Base-by-base conservation (phyloP, 2,329 filamentous ascomycete genomes). In the Lasiodiplodia theobromae region DNA sequence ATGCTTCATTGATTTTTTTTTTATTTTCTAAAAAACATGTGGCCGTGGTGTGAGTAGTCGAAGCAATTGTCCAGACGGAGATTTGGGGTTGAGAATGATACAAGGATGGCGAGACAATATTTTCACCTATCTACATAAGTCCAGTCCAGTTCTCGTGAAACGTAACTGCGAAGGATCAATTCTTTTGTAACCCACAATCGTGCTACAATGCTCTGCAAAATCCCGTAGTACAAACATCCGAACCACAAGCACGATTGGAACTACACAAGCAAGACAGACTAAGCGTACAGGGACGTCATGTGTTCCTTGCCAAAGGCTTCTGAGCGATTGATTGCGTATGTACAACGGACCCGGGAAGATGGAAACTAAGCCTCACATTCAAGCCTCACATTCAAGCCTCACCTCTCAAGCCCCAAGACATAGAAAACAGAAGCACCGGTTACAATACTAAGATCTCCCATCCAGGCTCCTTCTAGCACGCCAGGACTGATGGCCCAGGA, bases 401-500 rank as follows among this genome's bases (percentile, higher is more conserved):
- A 18, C 44, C 10, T 47, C 44, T 8, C 44, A 18, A 21, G 18
- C 44, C 4, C 3, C 4, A 2, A 4, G 18, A n/a, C 40, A 18
- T 47, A 16, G 16, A 10, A 47, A 47, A 16, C 40, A 47, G 21
- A 40, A 28, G 11, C 21, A 38, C 34, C 16, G 12, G 18, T 7
- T 7, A 21, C 31, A 37, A 23, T 21, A 11, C 18, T n/a, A 6
- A 37, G 34, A 12, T 2, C n/a, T 25, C 10, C 3, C n/a, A 21
- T 31, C 40, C 3, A 18, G 18, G 2, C 14, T 28, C 11, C n/a
- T 18, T 49, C 58, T 72, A 74, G 67, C 73, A 74, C 2, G 28
- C 53, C 67, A 74, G 11, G 7, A 68, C 65, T 1, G 69, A 38
- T 23, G 72, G 72, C 31, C 73, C 73, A 3, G 73, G 73, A 37